Conservation (phyloP, 2,329 filamentous ascomycete genomes). For the Apiospora aurea region DNA sequence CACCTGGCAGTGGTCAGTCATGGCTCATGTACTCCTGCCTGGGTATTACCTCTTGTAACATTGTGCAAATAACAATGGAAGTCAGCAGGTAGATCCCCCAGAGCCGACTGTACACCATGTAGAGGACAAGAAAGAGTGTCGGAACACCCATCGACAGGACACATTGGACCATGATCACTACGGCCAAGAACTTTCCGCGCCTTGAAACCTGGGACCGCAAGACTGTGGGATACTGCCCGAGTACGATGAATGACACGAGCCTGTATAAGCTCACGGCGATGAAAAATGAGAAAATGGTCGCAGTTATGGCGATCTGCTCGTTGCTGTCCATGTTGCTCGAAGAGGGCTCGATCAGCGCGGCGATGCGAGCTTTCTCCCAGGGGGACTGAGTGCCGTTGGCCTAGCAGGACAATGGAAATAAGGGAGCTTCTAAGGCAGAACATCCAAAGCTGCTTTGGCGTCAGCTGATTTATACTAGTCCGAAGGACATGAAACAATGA, state of each 20-base stretch:
- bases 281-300: background rate
- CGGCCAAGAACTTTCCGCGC: background rate
- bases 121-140: background rate
- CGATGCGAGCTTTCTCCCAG: background rate
- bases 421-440: background rate
- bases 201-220: background rate
- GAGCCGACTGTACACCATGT: background rate
- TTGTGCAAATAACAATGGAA: no score
- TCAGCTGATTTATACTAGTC: conserved; percentile 6
- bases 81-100: background rate
- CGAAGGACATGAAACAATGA: conserved; percentile 1
- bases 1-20: no score
- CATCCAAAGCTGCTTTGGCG: background rate
- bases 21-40: no score
- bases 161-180: background rate
- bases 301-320: background rate
- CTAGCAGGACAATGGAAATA: background rate
- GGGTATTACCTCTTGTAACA: no score
- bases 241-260: background rate
- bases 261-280: background rate
- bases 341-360: background rate
- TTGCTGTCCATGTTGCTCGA: conserved; percentile 1
- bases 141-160: background rate
- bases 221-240: background rate
- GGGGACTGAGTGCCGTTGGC: background rate